phyloP scores from a whole-genome alignment of 1,284 basidiomycete species.

The Gomphus bonarii region DNA sequence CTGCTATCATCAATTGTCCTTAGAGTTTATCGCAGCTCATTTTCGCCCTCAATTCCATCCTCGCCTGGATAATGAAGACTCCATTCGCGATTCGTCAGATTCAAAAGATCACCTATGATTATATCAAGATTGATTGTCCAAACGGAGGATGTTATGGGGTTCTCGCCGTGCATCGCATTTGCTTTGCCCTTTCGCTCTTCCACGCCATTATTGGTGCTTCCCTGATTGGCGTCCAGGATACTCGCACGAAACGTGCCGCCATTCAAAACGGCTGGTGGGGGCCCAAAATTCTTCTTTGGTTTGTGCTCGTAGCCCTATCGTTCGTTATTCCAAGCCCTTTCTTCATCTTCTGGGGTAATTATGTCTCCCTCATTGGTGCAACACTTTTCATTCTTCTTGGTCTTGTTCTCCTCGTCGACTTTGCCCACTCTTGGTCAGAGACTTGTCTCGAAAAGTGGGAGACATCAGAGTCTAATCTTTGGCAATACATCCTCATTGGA shows the following conservation, averaged over 20 bases:
- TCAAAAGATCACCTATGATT: constrained; percentile 90
- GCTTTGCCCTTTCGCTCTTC: constrained; percentile 88
- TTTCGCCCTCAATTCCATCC: constrained; percentile 90
- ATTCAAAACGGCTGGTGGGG: constrained; percentile 99
- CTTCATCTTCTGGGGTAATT: constrained; percentile 96
- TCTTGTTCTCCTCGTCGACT: constrained; percentile 95
- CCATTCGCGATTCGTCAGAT: constrained; percentile 81
- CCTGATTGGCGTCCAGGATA: constrained; percentile 84
- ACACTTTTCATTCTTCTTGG: constrained; percentile 94
- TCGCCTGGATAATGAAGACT: constrained; percentile 95
- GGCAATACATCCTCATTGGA: constrained; percentile 94
- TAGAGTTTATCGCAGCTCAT: constrained; percentile 55
- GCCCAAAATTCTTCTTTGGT: constrained; percentile 85
- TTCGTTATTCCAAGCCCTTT: constrained; percentile 94
- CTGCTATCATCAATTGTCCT: background rate
- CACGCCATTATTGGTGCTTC: constrained; percentile 74
- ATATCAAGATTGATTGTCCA: constrained; percentile 96
- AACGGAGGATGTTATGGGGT: constrained; percentile 94
- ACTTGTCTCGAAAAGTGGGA: constrained; percentile 96
- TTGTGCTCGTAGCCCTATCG: constrained; percentile 64
- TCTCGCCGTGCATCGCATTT: constrained; percentile 95
- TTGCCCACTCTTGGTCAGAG: constrained; percentile 98
- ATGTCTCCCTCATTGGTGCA: constrained; percentile 83
- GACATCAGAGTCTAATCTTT: constrained; percentile 74
- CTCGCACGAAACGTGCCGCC: constrained; percentile 82